Percentiles rank a stretch among this genome's conserved stretches.
These are phyloP conservation scores for Microthlaspi erraticum DNA, from an alignment of 345 rosid genomes.

Conservation along the genomic window DNA sequence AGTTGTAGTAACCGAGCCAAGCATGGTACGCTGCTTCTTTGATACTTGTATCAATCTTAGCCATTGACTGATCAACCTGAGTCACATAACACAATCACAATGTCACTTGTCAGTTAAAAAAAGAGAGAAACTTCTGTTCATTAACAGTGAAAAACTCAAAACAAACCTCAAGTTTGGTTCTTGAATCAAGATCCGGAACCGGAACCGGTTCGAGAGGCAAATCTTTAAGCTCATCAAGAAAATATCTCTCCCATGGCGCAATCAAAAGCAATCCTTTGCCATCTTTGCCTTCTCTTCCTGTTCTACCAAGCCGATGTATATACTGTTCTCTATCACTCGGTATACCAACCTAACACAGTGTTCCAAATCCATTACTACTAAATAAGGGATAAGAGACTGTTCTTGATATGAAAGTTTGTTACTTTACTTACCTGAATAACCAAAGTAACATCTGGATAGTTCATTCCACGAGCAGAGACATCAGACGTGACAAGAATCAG, in stretches of 20 bases:
- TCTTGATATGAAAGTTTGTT: neutral
- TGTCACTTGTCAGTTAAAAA: conserved; percentile 1
- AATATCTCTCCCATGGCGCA: conserved; percentile 96
- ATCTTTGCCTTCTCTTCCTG: conserved; percentile 83
- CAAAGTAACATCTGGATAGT: conserved; percentile 93
- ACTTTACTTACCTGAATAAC: conserved; percentile 85
- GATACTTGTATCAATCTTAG: conserved; percentile 71
- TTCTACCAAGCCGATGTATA: conserved; percentile 92
- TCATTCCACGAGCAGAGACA: conserved; percentile 93
- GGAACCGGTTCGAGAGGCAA: conserved; percentile 74
- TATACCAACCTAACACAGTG: conserved; percentile 64
- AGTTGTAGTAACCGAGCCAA: conserved; percentile 95
- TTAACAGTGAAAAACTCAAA: conserved; percentile 6
- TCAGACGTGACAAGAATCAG: conserved; percentile 88
- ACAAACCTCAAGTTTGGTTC: conserved; percentile 63
- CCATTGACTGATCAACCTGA: conserved; percentile 72
- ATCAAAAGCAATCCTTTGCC: conserved; percentile 87
- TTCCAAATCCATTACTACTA: neutral
- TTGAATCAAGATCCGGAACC: conserved; percentile 61
- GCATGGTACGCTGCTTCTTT: conserved; percentile 98
- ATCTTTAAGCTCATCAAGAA: conserved; percentile 80
- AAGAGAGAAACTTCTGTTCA: neutral
- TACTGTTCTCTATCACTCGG: conserved; percentile 82
- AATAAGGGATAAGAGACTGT: conserved; percentile 4
- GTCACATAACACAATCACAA: conserved; percentile 26